These are phyloP conservation scores for Rhizoctonia solani DNA, from an alignment of 1,284 basidiomycete genomes.

Conservation along the genomic window DNA sequence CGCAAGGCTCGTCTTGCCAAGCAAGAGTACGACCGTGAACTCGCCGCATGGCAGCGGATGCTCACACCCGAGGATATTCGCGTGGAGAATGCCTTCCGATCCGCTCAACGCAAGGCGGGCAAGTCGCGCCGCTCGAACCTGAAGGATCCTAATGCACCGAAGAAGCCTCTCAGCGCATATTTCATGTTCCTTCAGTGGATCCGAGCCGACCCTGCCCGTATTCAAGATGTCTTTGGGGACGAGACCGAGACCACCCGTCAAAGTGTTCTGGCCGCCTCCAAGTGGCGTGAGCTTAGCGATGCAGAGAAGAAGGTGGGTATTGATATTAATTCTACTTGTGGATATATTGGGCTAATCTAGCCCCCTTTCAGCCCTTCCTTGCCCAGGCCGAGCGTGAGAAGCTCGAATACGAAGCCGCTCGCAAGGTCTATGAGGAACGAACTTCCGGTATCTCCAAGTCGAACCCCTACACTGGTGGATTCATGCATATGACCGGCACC, in stretches of 20 bases:
- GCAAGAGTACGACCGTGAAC: constrained; percentile 80
- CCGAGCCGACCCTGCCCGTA: constrained; percentile 70
- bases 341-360: constrained; percentile 31
- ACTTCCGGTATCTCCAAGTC: constrained; percentile 52
- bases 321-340: constrained; percentile 23
- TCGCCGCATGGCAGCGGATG: constrained; percentile 83
- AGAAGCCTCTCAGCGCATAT: constrained; percentile 93
- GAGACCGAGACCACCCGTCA: constrained; percentile 95
- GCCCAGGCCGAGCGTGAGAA: constrained; percentile 91
- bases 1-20: constrained; percentile 81
- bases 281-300: constrained; percentile 90
- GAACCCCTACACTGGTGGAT: constrained; percentile 23
- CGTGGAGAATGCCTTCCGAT: constrained; percentile 87
- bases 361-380: constrained; percentile 71
- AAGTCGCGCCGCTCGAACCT: constrained; percentile 93
- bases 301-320: constrained; percentile 81
- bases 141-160: constrained; percentile 95
- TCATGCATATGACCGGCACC: constrained; percentile 9
- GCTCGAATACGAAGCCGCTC: constrained; percentile 83
- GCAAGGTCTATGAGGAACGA: constrained; percentile 82
- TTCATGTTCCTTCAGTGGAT: constrained; percentile 94
- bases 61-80: constrained; percentile 95
- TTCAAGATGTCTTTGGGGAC: constrained; percentile 83
- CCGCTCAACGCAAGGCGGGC: constrained; percentile 90
- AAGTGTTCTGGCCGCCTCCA: constrained; percentile 88